These are phyloP conservation scores for Cryptococcus sp. DNA, from an alignment of 1,284 basidiomycete genomes.

Conservation along the genomic window DNA sequence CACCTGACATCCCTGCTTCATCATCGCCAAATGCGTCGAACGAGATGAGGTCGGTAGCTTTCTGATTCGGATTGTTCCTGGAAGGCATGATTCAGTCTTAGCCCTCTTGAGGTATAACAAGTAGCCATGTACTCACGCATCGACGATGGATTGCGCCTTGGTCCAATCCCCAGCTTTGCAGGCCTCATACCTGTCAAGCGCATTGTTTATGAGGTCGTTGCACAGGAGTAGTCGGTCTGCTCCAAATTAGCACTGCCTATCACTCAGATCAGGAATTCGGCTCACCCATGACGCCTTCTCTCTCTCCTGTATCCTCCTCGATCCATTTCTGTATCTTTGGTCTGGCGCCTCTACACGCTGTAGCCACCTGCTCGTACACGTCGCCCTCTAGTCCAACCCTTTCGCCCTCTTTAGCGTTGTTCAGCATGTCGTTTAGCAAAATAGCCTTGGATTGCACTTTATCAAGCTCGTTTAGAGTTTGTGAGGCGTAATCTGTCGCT, in stretches of 20 bases:
- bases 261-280: conserved; percentile 5
- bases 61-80: conserved; percentile 47
- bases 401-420: conserved; percentile 84
- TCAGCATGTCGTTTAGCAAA: conserved; percentile 92
- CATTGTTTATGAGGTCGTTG: conserved; percentile 96
- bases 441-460: conserved; percentile 94
- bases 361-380: conserved; percentile 94
- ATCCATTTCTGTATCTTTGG: conserved; percentile 99
- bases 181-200: conserved; percentile 83
- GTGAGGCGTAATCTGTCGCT: conserved; percentile 87
- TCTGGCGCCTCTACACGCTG: conserved; percentile 76
- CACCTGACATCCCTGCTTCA: conserved; percentile 25
- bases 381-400: conserved; percentile 79
- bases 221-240: conserved; percentile 89
- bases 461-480: conserved; percentile 85
- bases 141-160: conserved; percentile 43
- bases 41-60: conserved; percentile 51
- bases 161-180: conserved; percentile 84
- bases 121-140: conserved; percentile 31
- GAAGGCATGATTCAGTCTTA: neutral
- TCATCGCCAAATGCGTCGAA: conserved; percentile 54
- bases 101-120: neutral
- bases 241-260: conserved; percentile 3
- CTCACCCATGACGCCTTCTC: conserved; percentile 83
- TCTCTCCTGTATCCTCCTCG: conserved; percentile 73